Conservation (phyloP, 768 basidiomycete species). For the Boletus eberwhitei region DNA sequence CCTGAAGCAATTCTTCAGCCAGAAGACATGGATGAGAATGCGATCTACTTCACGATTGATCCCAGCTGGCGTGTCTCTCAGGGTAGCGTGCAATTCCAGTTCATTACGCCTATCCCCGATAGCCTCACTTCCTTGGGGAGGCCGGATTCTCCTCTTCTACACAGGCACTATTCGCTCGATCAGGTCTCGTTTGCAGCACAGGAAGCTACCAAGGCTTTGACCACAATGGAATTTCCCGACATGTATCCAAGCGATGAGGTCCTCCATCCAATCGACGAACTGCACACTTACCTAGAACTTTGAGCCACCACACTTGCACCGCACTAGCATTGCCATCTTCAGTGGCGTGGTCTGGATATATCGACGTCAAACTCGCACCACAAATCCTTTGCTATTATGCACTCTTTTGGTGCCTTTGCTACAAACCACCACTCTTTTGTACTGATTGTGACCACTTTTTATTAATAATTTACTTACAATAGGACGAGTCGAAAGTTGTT, state of each 20-base stretch:
- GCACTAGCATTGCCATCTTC: not conserved
- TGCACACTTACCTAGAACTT: constrained; percentile 21
- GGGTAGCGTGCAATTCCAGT: constrained; percentile 19
- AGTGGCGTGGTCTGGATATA: not conserved
- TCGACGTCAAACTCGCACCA: not conserved
- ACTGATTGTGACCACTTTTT: not conserved
- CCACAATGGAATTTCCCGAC: not conserved
- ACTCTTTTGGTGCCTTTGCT: not conserved
- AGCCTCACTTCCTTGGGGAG: constrained; percentile 6
- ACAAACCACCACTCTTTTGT: constrained; percentile 9
- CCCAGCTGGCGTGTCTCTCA: constrained; percentile 19
- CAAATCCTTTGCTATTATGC: not conserved
- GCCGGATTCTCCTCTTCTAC: constrained; percentile 24
- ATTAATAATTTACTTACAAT: constrained; percentile 4
- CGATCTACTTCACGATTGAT: constrained; percentile 31
- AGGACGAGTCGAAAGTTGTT: not conserved
- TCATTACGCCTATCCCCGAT: constrained; percentile 25
- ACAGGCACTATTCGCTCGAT: constrained; percentile 20
- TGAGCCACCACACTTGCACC: constrained; percentile 1
- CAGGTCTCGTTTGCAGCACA: constrained; percentile 12
- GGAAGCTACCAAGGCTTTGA: not conserved
- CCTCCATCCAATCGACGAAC: constrained; percentile 21
- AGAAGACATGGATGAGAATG: constrained; percentile 17
- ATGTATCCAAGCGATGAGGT: not conserved
- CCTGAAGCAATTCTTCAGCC: not conserved